Base-by-base conservation (phyloP, 495 filamentous ascomycete species). In the Aspergillus sclerotiicarbonarius region DNA sequence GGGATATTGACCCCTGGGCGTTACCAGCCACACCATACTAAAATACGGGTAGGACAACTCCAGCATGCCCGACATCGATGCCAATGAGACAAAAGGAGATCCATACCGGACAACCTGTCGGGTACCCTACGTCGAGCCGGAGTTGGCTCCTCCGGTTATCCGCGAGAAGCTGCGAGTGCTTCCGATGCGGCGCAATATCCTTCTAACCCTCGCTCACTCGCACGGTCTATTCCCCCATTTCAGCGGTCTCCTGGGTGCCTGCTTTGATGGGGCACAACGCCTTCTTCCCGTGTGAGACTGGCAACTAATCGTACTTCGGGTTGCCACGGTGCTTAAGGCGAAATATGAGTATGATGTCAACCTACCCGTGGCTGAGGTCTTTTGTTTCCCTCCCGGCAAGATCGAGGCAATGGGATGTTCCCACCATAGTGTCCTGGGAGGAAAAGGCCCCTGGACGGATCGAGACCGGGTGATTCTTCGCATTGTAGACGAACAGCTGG, bases 401-500 rank as follows among this genome's bases (percentile, higher is more conserved):
- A 41, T 56, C 16, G 39, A 53, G 6, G 25, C 16, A 10, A 56
- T 61, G 4, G 53, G 19, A 8, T 39, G 47, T 25, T 32, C 53
- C 6, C n/a, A n/a, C 8, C 47, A 50, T 12, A 30, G 20, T 20
- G 31, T 55, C 3, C 2, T 51, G 32, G 29, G 21, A 13, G 47
- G 37, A 1, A 43, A 53, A 18, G 53, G 53, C 7, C 53, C 53
- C 1, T 61, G 47, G 47, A 56, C 53, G 5, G 35, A 16, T 9
- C 53, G 58, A 0, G 58, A 56, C 12, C 16, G 58, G 45, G 30
- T 55, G 21, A 16, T 61, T 7, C 32, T 61, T 12, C 53, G 53
- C 7, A 6, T 61, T 4, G 48, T 61, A 12, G 53, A 61, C 47
- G 58, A 61, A 15, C 53, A 61, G 37, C 32, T 61, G 19, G 47